Base-by-base conservation (phyloP, 1,139 yeast genomes). In the Geotrichum aggregatum region DNA sequence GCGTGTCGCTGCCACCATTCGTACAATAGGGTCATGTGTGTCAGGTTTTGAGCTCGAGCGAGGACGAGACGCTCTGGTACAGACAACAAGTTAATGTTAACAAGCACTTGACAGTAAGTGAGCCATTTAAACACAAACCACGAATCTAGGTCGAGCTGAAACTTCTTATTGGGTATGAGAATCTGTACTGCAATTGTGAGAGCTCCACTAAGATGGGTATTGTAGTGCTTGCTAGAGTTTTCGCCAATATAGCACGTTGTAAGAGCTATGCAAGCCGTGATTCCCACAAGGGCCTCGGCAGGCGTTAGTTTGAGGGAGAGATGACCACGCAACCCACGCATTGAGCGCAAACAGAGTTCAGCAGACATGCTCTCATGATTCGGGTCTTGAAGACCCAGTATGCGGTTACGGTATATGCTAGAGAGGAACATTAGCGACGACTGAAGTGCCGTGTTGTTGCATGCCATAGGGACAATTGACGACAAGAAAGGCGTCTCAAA, bases 41-140 rank as follows among this genome's bases (percentile, higher is more conserved):
- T 36, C 31, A 47, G 42, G 46, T 52, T 46, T 11, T 44, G 51
- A 3, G 52, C 55, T 24, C 49, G 45, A 14, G 55, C 52, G 10
- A 10, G 28, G 13, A 33, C 14, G 5, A 52, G 50, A 2, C 43
- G 45, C 16, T 52, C 44, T 4, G 54, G 52, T 3, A 31, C 24
- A 10, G 52, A 45, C 13, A 53, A 40, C 2, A 43, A 21, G 43
- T 48, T 51, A 13, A 54, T 31, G 19, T 52, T 54, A 40, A 48
- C 44, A 7, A 50, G 46, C 30, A 53, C 45, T 16, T 52, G 47
- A 19, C 52, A 34, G 38, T 53, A 54, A 4, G 56, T 49, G 3
- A 54, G 36, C 57, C 57, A 54, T 39, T 54, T 54, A 30, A 54
- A 35, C 5, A 54, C 52, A 44, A 54, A 54, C 56, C 54, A 54